These are phyloP conservation scores for Brassica incana DNA, from an alignment of 345 rosid species.

Conservation along the genomic window DNA sequence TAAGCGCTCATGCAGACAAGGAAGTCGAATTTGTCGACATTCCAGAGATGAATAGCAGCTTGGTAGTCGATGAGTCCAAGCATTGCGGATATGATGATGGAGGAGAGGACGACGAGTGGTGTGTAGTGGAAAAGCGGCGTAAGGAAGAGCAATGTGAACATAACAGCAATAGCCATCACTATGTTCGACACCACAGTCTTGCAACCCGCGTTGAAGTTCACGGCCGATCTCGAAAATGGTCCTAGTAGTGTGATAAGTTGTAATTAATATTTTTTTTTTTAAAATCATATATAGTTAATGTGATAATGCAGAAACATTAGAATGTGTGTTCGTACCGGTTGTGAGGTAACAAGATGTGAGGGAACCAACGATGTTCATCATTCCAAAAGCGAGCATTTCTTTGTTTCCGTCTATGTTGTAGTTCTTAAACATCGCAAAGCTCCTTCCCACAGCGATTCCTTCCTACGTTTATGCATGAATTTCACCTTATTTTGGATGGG, in stretches of 20 bases:
- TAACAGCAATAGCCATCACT: conserved; percentile 86
- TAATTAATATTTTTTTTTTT: background rate
- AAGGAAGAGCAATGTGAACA: conserved; percentile 75
- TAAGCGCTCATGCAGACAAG: conserved; percentile 74
- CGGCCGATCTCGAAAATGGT: conserved; percentile 92
- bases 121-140: conserved; percentile 91
- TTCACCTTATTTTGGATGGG: background rate
- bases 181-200: conserved; percentile 83
- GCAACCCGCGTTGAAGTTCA: conserved; percentile 94
- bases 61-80: conserved; percentile 86
- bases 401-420: conserved; percentile 95
- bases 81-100: conserved; percentile 85
- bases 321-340: conserved; percentile 48
- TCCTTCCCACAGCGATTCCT: conserved; percentile 94
- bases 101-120: conserved; percentile 84
- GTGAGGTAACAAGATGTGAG: conserved; percentile 91
- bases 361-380: conserved; percentile 93
- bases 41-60: conserved; percentile 81
- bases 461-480: conserved; percentile 50
- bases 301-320: conserved; percentile 2
- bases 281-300: background rate
- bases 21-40: conserved; percentile 87
- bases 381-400: conserved; percentile 94
- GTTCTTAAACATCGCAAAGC: conserved; percentile 86
- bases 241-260: conserved; percentile 41